Conservation (phyloP, 2,329 filamentous ascomycete species). For the Macrophomina phaseolina region DNA sequence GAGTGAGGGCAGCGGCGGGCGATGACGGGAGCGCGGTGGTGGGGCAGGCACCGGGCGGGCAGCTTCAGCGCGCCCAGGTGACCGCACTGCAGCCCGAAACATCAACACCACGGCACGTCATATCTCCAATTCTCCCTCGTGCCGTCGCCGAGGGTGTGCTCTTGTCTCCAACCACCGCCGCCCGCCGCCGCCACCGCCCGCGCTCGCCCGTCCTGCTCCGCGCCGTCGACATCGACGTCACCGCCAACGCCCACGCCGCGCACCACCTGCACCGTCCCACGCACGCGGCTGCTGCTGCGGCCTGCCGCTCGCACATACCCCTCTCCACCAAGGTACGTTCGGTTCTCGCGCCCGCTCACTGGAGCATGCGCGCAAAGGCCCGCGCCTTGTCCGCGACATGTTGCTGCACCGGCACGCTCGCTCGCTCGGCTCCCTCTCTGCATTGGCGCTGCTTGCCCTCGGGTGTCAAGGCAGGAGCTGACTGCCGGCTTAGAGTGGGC, state of each 20-base stretch:
- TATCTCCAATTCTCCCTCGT: not conserved
- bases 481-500: slow-evolving; percentile 3
- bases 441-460: not conserved
- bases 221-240: not conserved
- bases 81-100: slow-evolving; percentile 24
- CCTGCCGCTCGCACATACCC: not conserved
- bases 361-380: no score
- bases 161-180: not conserved
- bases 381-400: not conserved
- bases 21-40: slow-evolving; percentile 14
- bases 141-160: not conserved
- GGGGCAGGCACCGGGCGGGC: not conserved
- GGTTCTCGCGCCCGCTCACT: not conserved
- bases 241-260: not conserved
- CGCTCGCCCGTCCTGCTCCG: not conserved
- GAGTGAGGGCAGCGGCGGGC: slow-evolving; percentile 13
- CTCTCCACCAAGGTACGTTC: not conserved
- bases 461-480: not conserved
- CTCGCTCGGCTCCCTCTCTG: not conserved
- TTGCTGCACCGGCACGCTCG: not conserved
- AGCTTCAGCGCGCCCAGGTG: slow-evolving; percentile 18
- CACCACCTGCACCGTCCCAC: not conserved
- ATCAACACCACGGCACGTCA: slow-evolving; percentile 23
- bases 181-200: not conserved
- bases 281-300: slow-evolving; percentile 18